Evolutionary conservation across 345 rosid genomes (phyloP).

Genomic region (Aquilaria sinensis): DNA sequence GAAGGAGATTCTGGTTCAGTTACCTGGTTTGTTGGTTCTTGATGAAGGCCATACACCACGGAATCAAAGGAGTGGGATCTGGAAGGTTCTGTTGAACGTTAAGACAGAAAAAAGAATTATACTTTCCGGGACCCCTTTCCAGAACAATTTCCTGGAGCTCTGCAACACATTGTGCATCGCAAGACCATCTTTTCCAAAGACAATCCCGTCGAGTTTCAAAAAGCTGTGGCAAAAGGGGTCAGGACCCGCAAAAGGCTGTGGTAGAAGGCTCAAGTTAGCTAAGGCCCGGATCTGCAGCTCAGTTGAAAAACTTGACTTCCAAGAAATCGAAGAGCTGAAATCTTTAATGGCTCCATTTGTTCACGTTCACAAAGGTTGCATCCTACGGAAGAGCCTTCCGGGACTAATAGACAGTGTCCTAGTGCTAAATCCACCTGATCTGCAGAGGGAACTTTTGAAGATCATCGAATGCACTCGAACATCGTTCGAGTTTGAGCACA

Average conservation of each 20-base stretch:
- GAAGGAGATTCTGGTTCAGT: conserved; percentile 24
- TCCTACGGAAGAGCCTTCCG: conserved; percentile 37
- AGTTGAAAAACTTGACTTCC: conserved; percentile 3
- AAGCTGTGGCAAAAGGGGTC: conserved; percentile 8
- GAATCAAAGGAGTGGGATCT: conserved; percentile 31
- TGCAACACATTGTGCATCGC: conserved; percentile 39
- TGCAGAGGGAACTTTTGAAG: conserved; percentile 24
- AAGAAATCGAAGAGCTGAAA: conserved; percentile 22
- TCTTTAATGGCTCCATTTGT: conserved; percentile 32
- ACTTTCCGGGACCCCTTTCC: conserved; percentile 69
- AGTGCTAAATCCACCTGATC: conserved; percentile 20
- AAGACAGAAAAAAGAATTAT: conserved; percentile 38
- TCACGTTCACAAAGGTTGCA: conserved; percentile 39
- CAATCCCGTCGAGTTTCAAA: conserved; percentile 4
- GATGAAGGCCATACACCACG: conserved; percentile 71
- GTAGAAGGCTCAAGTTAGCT: too few relatives aligned
- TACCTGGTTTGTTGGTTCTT: conserved; percentile 37
- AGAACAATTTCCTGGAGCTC: conserved; percentile 55
- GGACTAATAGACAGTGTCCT: conserved; percentile 36
- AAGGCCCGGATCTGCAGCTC: conserved; percentile 10
- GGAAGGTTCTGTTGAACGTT: conserved; percentile 34
- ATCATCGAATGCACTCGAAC: conserved; percentile 14
- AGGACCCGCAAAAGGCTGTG: conserved; percentile 10
- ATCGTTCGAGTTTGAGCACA: conserved; percentile 20
- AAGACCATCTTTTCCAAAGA: conserved; percentile 24